Evolutionary conservation across 306 rosid species (phyloP), one percentile per base, ranked within the genome.

Genomic region (cucumber (Cucumis sativus)): DNA sequence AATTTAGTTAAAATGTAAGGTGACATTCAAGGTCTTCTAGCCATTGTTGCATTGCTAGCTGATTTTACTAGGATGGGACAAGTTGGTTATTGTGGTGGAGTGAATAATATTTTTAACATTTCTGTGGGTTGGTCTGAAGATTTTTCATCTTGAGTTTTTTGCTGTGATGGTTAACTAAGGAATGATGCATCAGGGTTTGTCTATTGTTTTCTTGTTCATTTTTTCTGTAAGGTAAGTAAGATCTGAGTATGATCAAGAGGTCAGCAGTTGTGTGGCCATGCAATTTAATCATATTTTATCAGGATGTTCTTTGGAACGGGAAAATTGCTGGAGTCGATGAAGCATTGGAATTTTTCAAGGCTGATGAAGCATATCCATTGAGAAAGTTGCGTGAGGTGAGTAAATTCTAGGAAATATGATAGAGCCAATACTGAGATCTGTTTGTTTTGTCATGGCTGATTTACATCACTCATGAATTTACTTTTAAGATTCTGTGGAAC

Each of bases 221-320:
- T 68, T 15, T 20, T 7, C 72, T 17, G 33, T 40, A 67, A 68
- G 18, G 54, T 21, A 66, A 41, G 30, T 20, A n/a, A 17, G 10
- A n/a, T 2, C 30, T 11, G 74, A 67, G 43, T 10, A 41, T 20
- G 35, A 41, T 40, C 12, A 7, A 20, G 51, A 33, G 37, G 37
- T 33, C 5, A 33, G 37, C 37, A 33, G 37, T 33, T 33, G 16
- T 11, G 40, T 72, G 60, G 23, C 52, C 54, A 39, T 17, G 14
- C 52, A 66, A 25, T 52, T n/a, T 73, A 28, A 51, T 25, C 18
- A 69, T 40, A 71, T 49, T 71, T 49, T 49, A 49, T 77, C 66
- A 95, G 97, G 98, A 95, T 85, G 89, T 90, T 70, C 88, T 82
- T 84, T 95, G 98, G 98, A 92, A 92, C 88, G 99, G 99, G 74